Base-by-base conservation (phyloP, 1,284 basidiomycete genomes). In the Rhodotorula sp. region DNA sequence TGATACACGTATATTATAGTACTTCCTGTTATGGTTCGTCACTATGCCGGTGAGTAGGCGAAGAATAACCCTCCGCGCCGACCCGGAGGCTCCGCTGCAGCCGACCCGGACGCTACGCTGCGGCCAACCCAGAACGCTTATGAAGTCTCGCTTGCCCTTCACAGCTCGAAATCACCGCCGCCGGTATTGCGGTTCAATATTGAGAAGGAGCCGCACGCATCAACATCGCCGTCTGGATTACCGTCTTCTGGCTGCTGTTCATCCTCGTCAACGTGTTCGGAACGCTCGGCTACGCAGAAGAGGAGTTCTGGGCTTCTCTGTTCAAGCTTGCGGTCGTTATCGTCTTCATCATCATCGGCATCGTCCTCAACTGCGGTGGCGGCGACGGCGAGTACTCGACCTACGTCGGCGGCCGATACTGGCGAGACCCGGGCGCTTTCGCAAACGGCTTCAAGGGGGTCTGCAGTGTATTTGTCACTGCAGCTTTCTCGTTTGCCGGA, bases 371-470 rank as follows among this genome's bases (percentile, higher is more conserved):
- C 63, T 74, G 69, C 60, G 78, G 78, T 18, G 69, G 57, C 24
- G 66, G 66, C 54, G 33, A 51, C 20, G 33, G 29, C 24, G 68
- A 29, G 24, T 72, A 69, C 68, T 42, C 44, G 42, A 57, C 60
- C 24, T 72, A 76, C 64, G 59, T 75, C 29, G 71, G 73, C 4
- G 70, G 79, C 15, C 58, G 68, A 18, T 72, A 78, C 68, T 82
- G 77, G 79, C 63, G 77, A 4, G 66, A 79, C 66, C 82, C 82
- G 0, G 82, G 82, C 30, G 79, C 80, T 0, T 80, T 82, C 60
- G 78, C 81, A 6, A 82, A 83, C 70, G 82, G 82, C 2, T 83
- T 83, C 82, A 82, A 82, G 70, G 82, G 82, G 61, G 80, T 91
- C 76, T 81, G 90, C 64, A 54, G 67, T 10, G 70, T 68, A 0